phyloP scores from a whole-genome alignment of 257 asterid species.

The Fraxinus pennsylvanica region DNA sequence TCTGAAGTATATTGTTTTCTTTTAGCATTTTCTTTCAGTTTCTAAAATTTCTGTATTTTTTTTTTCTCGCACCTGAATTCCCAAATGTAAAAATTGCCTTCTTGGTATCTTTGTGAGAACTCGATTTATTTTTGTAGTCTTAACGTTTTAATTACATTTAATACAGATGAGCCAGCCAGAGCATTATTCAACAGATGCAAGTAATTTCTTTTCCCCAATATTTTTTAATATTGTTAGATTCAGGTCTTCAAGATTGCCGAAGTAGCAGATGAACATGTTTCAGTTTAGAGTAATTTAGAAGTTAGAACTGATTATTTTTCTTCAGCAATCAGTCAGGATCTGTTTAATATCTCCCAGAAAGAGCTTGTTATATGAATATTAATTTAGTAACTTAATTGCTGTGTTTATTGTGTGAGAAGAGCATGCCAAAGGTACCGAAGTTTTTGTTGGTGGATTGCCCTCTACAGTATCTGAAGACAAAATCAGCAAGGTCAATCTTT shows the following conservation, averaged over 20 bases:
- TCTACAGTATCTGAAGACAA: conserved; percentile 56
- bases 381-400: not conserved
- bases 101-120: not conserved
- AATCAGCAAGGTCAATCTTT: conserved; percentile 53
- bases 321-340: conserved; percentile 5
- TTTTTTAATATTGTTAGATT: not conserved
- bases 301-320: conserved; percentile 7
- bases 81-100: not conserved
- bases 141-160: conserved; percentile 18
- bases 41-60: not conserved
- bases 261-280: not conserved
- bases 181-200: conserved; percentile 34
- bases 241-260: not conserved
- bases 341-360: conserved; percentile 1
- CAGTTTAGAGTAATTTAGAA: not conserved
- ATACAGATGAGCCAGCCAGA: conserved; percentile 47
- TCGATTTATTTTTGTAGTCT: not conserved
- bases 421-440: conserved; percentile 63
- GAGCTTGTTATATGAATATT: not conserved
- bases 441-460: conserved; percentile 87
- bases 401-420: conserved; percentile 24
- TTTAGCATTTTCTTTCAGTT: not conserved
- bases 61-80: not conserved
- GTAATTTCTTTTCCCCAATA: conserved; percentile 18
- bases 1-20: not conserved